Percentiles rank a stretch among this genome's conserved stretches.
Conservation (phyloP, 371 early-diverging fungal species). For the Thermomucor indicae-seudaticae region DNA sequence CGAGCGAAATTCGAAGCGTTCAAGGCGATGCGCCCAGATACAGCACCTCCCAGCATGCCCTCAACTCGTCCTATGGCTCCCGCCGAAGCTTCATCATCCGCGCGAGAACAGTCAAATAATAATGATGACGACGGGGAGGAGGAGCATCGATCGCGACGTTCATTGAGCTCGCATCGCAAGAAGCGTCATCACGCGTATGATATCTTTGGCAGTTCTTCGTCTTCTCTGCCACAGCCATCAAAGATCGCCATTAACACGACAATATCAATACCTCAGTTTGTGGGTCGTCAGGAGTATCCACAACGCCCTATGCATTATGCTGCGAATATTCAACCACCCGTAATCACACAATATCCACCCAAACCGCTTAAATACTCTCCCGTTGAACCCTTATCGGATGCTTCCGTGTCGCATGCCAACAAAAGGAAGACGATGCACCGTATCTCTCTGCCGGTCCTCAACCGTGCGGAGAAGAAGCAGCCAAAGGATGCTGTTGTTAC, state of each 20-base stretch:
- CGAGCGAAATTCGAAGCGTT: conserved; percentile 31
- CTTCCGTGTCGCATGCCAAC: neutral
- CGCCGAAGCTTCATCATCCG: no score
- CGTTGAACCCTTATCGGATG: conserved; percentile 22
- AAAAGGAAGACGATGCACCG: conserved; percentile 6
- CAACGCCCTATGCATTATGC: conserved; percentile 2
- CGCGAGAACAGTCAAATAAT: neutral
- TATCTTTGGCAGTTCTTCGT: neutral
- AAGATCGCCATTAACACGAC: conserved; percentile 44
- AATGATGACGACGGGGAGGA: neutral
- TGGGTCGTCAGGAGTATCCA: neutral
- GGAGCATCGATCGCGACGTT: neutral
- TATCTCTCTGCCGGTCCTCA: conserved; percentile 13
- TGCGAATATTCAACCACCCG: conserved; percentile 9
- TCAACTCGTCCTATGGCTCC: conserved; percentile 1
- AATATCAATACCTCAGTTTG: conserved; percentile 21
- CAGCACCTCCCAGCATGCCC: neutral
- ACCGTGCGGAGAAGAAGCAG: neutral
- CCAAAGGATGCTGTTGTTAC: no score
- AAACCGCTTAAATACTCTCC: conserved; percentile 40
- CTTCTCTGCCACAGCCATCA: conserved; percentile 13
- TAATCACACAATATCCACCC: conserved; percentile 43
- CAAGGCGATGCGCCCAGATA: neutral
- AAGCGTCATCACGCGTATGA: neutral
- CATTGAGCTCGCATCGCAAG: neutral